phyloP scores from a whole-genome alignment of 495 filamentous ascomycete genomes.

The Articulospora tetracladia region DNA sequence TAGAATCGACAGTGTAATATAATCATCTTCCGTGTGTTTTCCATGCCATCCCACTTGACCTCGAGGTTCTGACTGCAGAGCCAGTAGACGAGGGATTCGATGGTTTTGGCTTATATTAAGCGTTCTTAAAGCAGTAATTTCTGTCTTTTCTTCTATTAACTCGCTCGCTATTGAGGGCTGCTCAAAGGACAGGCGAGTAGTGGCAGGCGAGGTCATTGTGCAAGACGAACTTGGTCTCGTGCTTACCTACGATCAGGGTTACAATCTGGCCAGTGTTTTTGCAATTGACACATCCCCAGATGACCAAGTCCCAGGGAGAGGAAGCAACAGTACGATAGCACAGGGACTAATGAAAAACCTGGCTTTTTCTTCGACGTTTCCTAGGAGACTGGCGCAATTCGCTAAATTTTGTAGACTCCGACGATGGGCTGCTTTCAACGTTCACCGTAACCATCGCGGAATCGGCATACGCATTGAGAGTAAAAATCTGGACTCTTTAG shows the following conservation, averaged over 20 bases:
- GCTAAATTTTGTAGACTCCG: not conserved
- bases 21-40: not conserved
- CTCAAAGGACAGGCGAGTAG: constrained; percentile 2
- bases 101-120: not conserved
- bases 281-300: too few species aligned
- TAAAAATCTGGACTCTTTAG: too few species aligned
- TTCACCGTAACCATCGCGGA: not conserved
- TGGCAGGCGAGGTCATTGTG: constrained; percentile 3
- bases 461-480: too few species aligned
- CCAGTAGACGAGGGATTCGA: not conserved
- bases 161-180: not conserved
- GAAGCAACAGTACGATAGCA: not conserved
- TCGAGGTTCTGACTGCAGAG: constrained; percentile 1
- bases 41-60: not conserved
- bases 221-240: not conserved
- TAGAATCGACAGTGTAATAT: not conserved
- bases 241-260: not conserved
- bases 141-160: not conserved
- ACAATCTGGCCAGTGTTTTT: not conserved
- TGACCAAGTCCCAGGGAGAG: too few species aligned
- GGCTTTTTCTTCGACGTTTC: not conserved
- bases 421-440: not conserved
- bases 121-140: not conserved
- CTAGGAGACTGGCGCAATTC: not conserved
- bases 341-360: not conserved